Base-by-base conservation (phyloP, 1,284 basidiomycete species). In the Cutaneotrichosporon arboriforme region DNA sequence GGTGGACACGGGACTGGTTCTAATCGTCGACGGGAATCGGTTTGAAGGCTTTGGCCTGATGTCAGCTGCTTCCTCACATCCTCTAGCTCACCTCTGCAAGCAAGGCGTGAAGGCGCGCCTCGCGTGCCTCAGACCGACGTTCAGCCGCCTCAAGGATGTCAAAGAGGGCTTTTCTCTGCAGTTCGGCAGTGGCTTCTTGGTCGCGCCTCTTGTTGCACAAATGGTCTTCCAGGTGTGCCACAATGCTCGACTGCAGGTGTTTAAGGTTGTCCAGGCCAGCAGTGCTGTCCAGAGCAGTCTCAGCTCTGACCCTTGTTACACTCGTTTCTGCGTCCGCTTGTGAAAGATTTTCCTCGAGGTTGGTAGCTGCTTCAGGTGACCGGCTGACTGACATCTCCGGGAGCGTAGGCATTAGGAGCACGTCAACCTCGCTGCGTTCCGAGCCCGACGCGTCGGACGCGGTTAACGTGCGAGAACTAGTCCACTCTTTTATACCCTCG, bases 81-180 rank as follows among this genome's bases (percentile, higher is more conserved):
- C n/a, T 4, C 9, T 3, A 14, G 44, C 50, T 21, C 34, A 70
- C 57, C 49, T 59, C 57, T 4, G 54, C 49, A 3, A 59, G 45
- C 41, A 59, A 44, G 7, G 18, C 48, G 37, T 55, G 54, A 5
- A 59, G 57, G 12, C 57, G 54, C 23, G 43, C 26, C 35, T 59
- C 57, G 1, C 57, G 45, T 10, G 54, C 54, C 31, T 51, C 51
- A 2, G 54, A 44, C 9, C 57, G 51, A 12, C 34, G 36, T 35
- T 59, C 57, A 2, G 54, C 51, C 18, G 48, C 54, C 3, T 59
- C 57, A 8, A 59, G 48, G 40, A 55, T 40, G 4, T 53, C 54
- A 21, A 51, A 17, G 17, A 56, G 41, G 8, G 51, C 43, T 9
- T 43, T 22, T 38, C 52, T 47, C 21, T 47, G 37, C 18, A 37